A percentile compares a stretch with the other conserved stretches of the same genome.
phyloP scores from a whole-genome alignment of 192 early-diverging fungal genomes.

The Mortierella claussenii region DNA sequence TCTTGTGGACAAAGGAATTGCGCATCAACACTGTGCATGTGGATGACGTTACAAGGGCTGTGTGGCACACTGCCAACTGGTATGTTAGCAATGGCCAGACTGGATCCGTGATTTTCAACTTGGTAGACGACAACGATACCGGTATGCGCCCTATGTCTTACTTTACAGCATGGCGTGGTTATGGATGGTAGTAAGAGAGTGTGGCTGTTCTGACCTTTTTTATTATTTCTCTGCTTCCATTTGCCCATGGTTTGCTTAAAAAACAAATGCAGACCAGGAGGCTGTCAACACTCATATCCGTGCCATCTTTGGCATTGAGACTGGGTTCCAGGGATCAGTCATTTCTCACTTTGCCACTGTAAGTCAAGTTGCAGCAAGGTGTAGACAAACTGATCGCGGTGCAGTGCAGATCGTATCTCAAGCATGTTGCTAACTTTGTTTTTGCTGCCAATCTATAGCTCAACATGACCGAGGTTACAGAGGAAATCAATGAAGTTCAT shows the following conservation, averaged over 20 bases:
- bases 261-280: constrained; percentile 71
- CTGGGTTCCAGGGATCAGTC: constrained; percentile 76
- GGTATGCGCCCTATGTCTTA: constrained; percentile 58
- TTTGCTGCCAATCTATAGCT: constrained; percentile 56
- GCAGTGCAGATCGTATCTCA: background rate
- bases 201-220: background rate
- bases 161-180: too few species aligned
- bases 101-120: constrained; percentile 76
- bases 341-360: constrained; percentile 85
- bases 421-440: background rate
- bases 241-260: too few species aligned
- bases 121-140: constrained; percentile 87
- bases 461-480: constrained; percentile 84
- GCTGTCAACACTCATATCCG: constrained; percentile 75
- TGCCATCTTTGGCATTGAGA: constrained; percentile 80
- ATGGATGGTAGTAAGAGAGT: too few species aligned
- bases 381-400: background rate
- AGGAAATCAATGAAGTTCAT: constrained; percentile 95
- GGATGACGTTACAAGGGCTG: constrained; percentile 76
- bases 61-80: constrained; percentile 68
- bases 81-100: constrained; percentile 56
- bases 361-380: too few species aligned
- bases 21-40: constrained; percentile 97
- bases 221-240: background rate
- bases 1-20: constrained; percentile 91